phyloP scores from a whole-genome alignment of 176 grass and related monocot genomes.

The Avena sativa region DNA sequence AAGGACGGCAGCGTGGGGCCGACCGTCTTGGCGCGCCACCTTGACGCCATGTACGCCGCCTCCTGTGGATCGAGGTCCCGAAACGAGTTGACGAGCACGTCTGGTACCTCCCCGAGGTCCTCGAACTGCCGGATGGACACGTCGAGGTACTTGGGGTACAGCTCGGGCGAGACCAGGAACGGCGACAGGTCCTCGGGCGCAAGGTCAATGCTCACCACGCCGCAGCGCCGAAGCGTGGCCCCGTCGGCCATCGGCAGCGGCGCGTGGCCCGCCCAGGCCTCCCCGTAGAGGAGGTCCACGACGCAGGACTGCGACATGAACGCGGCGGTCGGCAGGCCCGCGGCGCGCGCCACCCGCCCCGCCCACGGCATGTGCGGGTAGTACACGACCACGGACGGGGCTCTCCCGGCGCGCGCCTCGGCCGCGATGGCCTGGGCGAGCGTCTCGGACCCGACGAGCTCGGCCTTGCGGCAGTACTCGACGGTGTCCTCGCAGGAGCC shows the following conservation, averaged over 20 bases:
- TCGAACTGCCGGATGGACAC: neutral
- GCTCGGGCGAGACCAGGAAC: neutral
- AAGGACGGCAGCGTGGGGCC: neutral
- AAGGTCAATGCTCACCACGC: constrained; percentile 10
- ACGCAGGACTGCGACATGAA: constrained; percentile 35
- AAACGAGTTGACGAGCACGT: neutral
- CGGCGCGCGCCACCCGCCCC: neutral
- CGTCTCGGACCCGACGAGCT: constrained; percentile 17
- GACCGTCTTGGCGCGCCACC: neutral
- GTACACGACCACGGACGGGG: constrained; percentile 34
- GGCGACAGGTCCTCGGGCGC: constrained; percentile 22
- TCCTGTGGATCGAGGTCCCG: neutral
- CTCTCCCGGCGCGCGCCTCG: neutral
- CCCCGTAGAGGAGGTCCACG: constrained; percentile 20
- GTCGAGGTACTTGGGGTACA: neutral
- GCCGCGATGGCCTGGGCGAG: neutral
- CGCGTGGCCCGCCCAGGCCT: neutral
- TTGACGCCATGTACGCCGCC: neutral
- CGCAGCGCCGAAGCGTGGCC: neutral
- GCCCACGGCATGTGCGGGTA: constrained; percentile 35
- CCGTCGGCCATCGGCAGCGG: neutral
- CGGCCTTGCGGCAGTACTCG: constrained; percentile 4
- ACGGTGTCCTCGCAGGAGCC: neutral
- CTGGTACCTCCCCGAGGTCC: neutral
- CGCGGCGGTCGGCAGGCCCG: constrained; percentile 2